Evolutionary conservation across 208 protist species (phyloP), one percentile per base, ranked within the genome.

Genomic region (Trypanosoma vivax): DNA sequence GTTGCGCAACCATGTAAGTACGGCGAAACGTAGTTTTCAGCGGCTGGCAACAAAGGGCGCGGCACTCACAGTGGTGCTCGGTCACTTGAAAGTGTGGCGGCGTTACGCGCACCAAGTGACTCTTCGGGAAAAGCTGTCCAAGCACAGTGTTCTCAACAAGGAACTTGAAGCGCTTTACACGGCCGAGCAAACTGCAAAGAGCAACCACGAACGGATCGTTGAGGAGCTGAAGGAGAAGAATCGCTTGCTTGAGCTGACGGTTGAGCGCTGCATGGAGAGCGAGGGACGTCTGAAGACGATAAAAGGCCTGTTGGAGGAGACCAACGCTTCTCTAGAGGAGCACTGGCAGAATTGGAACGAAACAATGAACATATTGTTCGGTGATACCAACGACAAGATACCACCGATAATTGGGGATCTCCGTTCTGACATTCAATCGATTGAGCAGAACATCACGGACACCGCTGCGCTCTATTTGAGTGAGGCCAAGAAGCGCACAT

Each of bases 401-500:
- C 62, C 51, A 31, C 51, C 52, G 37, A 52, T 72, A 0, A 33
- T 70, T 41, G 47, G 59, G 33, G 57, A 50, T 73, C 50, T 73
- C 62, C 37, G 47, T 37, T 46, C 45, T 14, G 62, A 62, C 51
- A 30, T 57, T 21, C 49, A 69, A 27, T 61, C 55, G 73, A 70
- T 42, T 37, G 48, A 34, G 24, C 64, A 72, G 64, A 94, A 89
- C 64, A 89, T 94, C 65, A 94, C 87, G n/a, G 87, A 94, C 56
- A 81, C 74, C 2, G 77, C 87, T 0, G 39, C 63, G 5, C 25
- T 72, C 14, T 83, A 83, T 40, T 56, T 58, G 30, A 60, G 63
- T 49, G 74, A 85, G 24, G 82, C 87, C 1, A 65, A 65, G 24
- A 72, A 65, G n/a, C 65, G 71, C n/a, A 75, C 72, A 24, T 75